These are phyloP conservation scores for Singerocomus rubriflavus DNA, from an alignment of 1,284 basidiomycete genomes.

Conservation along the genomic window DNA sequence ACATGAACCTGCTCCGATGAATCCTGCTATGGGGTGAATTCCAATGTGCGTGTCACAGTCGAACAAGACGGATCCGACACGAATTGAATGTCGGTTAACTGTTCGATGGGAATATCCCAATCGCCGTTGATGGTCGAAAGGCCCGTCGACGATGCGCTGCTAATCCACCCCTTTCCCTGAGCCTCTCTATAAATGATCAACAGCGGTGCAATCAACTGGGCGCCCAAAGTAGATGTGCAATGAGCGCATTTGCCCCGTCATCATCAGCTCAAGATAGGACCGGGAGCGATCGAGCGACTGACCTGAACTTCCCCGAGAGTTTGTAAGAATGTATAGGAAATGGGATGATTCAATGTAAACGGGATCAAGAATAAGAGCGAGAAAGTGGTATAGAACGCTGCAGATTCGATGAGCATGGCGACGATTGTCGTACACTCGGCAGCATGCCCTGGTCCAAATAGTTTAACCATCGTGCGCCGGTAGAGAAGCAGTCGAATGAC, in stretches of 20 bases:
- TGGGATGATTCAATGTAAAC: conserved; percentile 8
- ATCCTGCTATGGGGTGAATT: conserved; percentile 10
- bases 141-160: conserved; percentile 9
- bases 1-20: neutral
- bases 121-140: conserved; percentile 4
- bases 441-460: conserved; percentile 23
- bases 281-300: neutral
- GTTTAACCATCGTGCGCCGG: conserved; percentile 10
- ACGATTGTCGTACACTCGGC: conserved; percentile 26
- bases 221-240: neutral
- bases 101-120: conserved; percentile 13
- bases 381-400: conserved; percentile 25
- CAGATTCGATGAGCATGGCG: conserved; percentile 29
- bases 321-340: conserved; percentile 28
- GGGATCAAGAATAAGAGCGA: conserved; percentile 29
- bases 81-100: conserved; percentile 29
- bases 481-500: conserved; percentile 23
- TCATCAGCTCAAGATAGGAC: neutral
- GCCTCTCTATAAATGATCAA: conserved; percentile 31
- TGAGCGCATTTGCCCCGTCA: conserved; percentile 2
- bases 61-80: conserved; percentile 18
- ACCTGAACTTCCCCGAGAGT: conserved; percentile 30
- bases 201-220: conserved; percentile 28
- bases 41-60: neutral
- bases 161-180: conserved; percentile 31